Evolutionary conservation across 73 alveolate genomes (phyloP), one percentile per base, ranked within the genome.

Genomic region (Paramecium primaurelia): DNA sequence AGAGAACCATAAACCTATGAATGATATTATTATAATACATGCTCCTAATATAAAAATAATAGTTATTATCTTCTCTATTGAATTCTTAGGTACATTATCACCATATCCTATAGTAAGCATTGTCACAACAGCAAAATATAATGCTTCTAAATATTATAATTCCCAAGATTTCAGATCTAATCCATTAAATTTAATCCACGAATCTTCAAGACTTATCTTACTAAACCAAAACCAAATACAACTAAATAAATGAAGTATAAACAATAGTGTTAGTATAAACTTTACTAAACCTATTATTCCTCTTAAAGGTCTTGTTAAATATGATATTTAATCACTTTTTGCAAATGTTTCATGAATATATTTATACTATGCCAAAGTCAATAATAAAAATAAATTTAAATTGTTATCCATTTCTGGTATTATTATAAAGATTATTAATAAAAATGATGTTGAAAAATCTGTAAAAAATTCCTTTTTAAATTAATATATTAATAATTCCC

Each of bases 41-140:
- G 91, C 91, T 3, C 71, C 75, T 14, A 80, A 44, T 0, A 80
- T 80, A 47, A 80, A 80, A 9, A 80, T 26, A 7, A 80, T 80
- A 11, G 91, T 80, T 18, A 80, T 26, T 10, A 80, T 49, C 28
- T 80, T 80, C 58, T 80, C 91, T 44, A 32, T 42, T 22, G 64
- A 32, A 80, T 34, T 80, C 58, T 80, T 80, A 1, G 91, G 91
- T 44, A 80, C 91, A 49, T 80, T 80, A 80, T 80, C 91, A 44
- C 91, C 91, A 80, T 80, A 80, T 20, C 91, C 91, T 44, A 80
- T 80, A 1, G 91, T 80, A 20, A 80, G 75, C 91, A 80, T 80
- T 6, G 91, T 80, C 8, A 80, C 91, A 25, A 80, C 75, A 11
- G 91, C 91, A 28, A 80, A 80, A 36, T 80, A 80, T 18, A 80